Base-by-base conservation (phyloP, 2,329 filamentous ascomycete genomes). In the Neofusicoccum ribis region DNA sequence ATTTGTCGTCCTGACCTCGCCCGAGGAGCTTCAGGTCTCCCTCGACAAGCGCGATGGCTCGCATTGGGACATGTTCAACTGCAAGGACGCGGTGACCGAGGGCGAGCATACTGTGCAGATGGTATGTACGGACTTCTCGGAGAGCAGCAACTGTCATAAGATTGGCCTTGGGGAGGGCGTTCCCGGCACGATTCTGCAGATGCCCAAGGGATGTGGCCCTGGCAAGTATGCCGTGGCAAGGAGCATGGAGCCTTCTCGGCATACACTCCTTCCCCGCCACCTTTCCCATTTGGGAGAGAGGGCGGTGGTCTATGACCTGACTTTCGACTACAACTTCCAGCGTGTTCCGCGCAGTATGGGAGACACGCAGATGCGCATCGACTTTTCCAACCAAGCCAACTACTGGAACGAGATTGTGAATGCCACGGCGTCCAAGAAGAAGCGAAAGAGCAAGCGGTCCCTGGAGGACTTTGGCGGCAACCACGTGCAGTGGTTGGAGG, bases 31-130 rank as follows among this genome's bases (percentile, higher is more conserved):
- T 4, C 72, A 78, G 37, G 50, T 70, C 14, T 74, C 74, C 0
- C 67, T 83, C 0, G 74, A 79, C 67, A 78, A 77, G 69, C 73
- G 80, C 20, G 79, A 83, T 65, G 80, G 80, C 12, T 82, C 79
- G 3, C 76, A 80, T 71, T 82, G 77, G 80, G 80, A 80, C 14
- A 37, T 83, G 6, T 78, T 78, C 54, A 68, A 72, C 69, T 82
- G 80, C 71, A 31, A 68, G 34, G 71, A 78, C 27, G 59, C 64
- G 0, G 47, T 66, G 5, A 70, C 61, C 50, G 72, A 77, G 34
- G 72, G 66, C 1, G 67, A 68, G 15, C 78, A 80, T 1, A 79
- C 75, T 0, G 70, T 80, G 3, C 71, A 70, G n/a, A 76, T 77
- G 69, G 68, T 80, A 0, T 82, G 76, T 67, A 80, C 72, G 0